A percentile compares a stretch with the other conserved stretches of the same genome.
These are phyloP conservation scores for Dactylis glomerata DNA, from an alignment of 176 grass and related monocot species.

Conservation along the genomic window DNA sequence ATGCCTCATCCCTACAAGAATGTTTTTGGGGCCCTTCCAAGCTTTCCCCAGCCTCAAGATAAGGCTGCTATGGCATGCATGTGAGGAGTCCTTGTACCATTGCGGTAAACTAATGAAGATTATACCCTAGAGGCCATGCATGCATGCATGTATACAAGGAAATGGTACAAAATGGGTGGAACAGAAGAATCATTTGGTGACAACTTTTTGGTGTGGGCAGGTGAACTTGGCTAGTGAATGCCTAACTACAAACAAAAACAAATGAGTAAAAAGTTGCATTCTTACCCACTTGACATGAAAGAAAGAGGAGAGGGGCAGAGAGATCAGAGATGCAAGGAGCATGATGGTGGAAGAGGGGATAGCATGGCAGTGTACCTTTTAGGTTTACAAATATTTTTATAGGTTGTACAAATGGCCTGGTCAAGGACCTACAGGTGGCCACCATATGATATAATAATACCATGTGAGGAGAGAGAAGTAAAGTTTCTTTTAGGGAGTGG, in stretches of 20 bases:
- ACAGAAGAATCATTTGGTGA: conserved; percentile 42
- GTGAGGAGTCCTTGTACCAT: conserved; percentile 10
- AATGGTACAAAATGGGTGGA: conserved; percentile 10
- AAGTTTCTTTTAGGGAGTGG: conserved; percentile 34
- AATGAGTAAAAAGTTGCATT: conserved; percentile 34
- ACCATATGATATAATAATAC: conserved; percentile 53
- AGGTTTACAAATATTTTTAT: conserved; percentile 41
- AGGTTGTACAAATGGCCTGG: conserved; percentile 44
- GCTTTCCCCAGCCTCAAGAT: conserved; percentile 3
- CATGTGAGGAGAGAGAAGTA: conserved; percentile 35
- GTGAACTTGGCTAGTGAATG: conserved; percentile 44
- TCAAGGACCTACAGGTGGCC: conserved; percentile 35
- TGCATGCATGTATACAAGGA: conserved; percentile 30
- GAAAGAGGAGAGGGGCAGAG: conserved; percentile 2
- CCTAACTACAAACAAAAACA: conserved; percentile 42
- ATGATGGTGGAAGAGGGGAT: conserved; percentile 25
- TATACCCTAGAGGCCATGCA: conserved; percentile 18
- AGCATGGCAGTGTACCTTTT: conserved; percentile 36
- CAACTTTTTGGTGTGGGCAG: conserved; percentile 54
- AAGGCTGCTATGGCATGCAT: conserved; percentile 1
- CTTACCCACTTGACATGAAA: conserved; percentile 44
- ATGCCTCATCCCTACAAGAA: conserved; percentile 58
- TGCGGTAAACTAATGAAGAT: conserved; percentile 18
- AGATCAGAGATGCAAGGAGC: conserved; percentile 39
- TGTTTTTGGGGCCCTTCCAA: conserved; percentile 41